Base-by-base conservation (phyloP, 1,139 yeast genomes). In the Oligophagozyma castellii region DNA sequence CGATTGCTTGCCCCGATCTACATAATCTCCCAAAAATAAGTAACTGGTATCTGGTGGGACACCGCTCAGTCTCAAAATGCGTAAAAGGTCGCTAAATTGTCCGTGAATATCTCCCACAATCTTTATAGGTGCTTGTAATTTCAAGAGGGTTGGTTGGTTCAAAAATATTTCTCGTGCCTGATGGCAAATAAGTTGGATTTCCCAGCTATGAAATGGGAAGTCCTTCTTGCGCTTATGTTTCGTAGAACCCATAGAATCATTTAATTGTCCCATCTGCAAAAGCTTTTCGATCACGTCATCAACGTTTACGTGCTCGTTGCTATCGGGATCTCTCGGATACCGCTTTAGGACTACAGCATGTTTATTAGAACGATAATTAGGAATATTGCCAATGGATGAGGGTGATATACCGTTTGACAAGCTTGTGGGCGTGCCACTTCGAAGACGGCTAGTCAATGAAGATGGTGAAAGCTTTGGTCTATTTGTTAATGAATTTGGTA, bases 31-130 rank as follows among this genome's bases (percentile, higher is more conserved):
- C 29, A 80, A 56, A 48, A 80, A 80, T 40, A 80, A 56, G 51
- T 79, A 80, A 48, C 79, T 80, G 3, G 92, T 63, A 42, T 71
- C 65, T 6, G 89, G 86, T 2, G 93, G 93, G 43, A 73, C 70
- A 0, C 93, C 93, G 51, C 86, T 75, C 30, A 73, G 59, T 46
- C 76, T 74, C 48, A 80, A 70, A 24, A 80, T 74, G 38, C 93
- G 63, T 37, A 79, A 58, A 39, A 80, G 62, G 55, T 80, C 93
- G 37, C 67, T 66, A 47, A 71, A 80, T 53, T 80, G 93, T 8
- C 93, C 93, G 53, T 80, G 93, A 31, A 80, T 72, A 53, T 80
- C 93, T 30, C 93, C 93, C 18, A 80, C 93, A 30, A 81, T 71
- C 53, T 80, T 80, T 18, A 80, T 89, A 1, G 93, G 92, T 0